phyloP scores from a whole-genome alignment of 2,329 filamentous ascomycete species.

The Trichoderma harzianum region DNA sequence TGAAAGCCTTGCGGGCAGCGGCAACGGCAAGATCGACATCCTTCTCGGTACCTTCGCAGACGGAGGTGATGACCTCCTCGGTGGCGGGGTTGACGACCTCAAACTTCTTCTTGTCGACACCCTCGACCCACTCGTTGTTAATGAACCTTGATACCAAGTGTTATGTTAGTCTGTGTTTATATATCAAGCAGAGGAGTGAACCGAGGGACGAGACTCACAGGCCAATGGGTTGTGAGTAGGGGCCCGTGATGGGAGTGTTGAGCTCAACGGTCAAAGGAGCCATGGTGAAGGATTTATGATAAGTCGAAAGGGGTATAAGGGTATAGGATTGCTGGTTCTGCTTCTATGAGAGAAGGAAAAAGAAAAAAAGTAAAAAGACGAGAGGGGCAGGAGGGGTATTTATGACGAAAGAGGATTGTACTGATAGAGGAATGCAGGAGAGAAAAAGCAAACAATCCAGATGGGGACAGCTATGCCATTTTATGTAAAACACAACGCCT shows the following conservation, averaged over 20 bases:
- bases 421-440: background rate
- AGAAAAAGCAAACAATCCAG: background rate
- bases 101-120: constrained; percentile 83
- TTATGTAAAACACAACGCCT: background rate
- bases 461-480: constrained; percentile 2
- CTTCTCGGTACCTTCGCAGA: constrained; percentile 84
- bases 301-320: background rate
- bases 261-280: constrained; percentile 54
- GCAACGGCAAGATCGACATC: constrained; percentile 77
- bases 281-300: constrained; percentile 32
- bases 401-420: constrained; percentile 3
- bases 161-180: no score
- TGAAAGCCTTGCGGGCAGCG: constrained; percentile 82
- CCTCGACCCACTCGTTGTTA: constrained; percentile 82
- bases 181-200: background rate
- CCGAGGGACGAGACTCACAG: constrained; percentile 45
- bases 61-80: constrained; percentile 79
- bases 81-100: constrained; percentile 87
- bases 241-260: constrained; percentile 63
- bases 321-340: background rate
- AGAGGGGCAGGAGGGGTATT: background rate
- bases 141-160: constrained; percentile 55
- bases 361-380: background rate
- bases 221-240: constrained; percentile 58
- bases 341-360: background rate